Percentiles rank a stretch among this genome's conserved stretches.
phyloP scores from a whole-genome alignment of 768 basidiomycete genomes.

The Atractiella rhizophila region DNA sequence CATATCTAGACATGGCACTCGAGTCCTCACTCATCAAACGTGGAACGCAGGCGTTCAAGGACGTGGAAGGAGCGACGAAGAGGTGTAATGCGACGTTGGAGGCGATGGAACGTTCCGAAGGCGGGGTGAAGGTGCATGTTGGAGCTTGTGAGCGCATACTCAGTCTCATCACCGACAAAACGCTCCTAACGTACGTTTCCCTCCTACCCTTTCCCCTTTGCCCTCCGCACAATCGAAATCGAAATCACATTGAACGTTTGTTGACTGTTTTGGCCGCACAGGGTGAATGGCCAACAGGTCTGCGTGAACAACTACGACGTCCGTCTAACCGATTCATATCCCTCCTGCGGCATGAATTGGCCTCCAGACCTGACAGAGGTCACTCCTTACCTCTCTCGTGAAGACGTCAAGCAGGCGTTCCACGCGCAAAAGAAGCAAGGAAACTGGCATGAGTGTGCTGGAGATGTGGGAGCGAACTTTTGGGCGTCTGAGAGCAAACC shows the following conservation, averaged over 20 bases:
- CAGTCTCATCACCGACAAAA: slow-evolving; percentile 22
- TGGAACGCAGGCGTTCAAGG: slow-evolving; percentile 41
- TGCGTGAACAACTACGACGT: slow-evolving; percentile 93
- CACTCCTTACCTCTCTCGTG: slow-evolving; percentile 45
- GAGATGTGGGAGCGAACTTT: slow-evolving; percentile 40
- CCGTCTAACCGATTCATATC: slow-evolving; percentile 54
- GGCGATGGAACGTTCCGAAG: slow-evolving; percentile 11
- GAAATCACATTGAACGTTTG: background rate
- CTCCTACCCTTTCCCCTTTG: background rate
- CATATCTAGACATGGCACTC: slow-evolving; percentile 64
- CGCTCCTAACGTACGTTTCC: slow-evolving; percentile 22
- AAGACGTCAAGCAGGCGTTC: slow-evolving; percentile 53
- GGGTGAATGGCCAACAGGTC: slow-evolving; percentile 40
- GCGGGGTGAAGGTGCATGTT: slow-evolving; percentile 26
- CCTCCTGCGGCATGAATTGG: slow-evolving; percentile 96
- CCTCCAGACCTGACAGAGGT: slow-evolving; percentile 58
- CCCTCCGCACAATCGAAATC: background rate
- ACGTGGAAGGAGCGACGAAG: slow-evolving; percentile 33
- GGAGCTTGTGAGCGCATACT: slow-evolving; percentile 37
- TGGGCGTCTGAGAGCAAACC: slow-evolving; percentile 34
- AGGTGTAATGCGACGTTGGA: slow-evolving; percentile 31
- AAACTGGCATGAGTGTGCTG: slow-evolving; percentile 67
- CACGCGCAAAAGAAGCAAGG: slow-evolving; percentile 55
- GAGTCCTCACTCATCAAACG: slow-evolving; percentile 52
- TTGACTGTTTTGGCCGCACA: slow-evolving; percentile 17